phyloP scores from a whole-genome alignment of 2,329 filamentous ascomycete genomes.

The Corniculantispora saksenae region DNA sequence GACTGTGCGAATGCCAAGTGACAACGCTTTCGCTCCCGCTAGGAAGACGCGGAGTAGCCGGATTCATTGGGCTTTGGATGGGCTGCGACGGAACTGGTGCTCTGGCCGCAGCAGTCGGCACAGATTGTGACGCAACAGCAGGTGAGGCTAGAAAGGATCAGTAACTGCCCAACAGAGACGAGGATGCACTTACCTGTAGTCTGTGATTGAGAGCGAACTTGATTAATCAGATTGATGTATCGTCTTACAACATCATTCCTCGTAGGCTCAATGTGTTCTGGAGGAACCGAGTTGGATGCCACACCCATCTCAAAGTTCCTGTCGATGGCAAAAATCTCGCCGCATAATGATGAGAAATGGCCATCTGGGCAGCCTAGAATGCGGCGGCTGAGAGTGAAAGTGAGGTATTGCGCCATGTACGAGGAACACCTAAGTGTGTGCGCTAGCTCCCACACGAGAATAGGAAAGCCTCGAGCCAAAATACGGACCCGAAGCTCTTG shows the following conservation, averaged over 20 bases:
- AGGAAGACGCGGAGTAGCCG: too few species aligned
- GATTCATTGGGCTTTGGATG: too few species aligned
- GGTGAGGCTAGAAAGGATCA: background rate
- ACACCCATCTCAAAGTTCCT: constrained; percentile 24
- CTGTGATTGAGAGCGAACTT: background rate
- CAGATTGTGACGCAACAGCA: too few species aligned
- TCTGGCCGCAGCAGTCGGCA: too few species aligned
- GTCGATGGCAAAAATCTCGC: constrained; percentile 29
- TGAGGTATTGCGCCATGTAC: constrained; percentile 25
- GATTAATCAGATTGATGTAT: background rate
- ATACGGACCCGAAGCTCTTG: constrained; percentile 18
- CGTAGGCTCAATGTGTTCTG: background rate
- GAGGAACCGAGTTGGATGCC: background rate
- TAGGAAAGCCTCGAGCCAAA: constrained; percentile 28
- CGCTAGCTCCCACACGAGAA: constrained; percentile 30
- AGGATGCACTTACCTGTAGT: background rate
- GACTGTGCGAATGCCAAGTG: too few species aligned
- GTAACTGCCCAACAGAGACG: background rate
- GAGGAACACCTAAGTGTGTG: constrained; percentile 30
- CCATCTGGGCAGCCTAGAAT: constrained; percentile 28
- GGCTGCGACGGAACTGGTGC: too few species aligned
- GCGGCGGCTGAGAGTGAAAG: constrained; percentile 34
- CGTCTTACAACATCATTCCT: background rate
- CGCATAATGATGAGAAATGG: constrained; percentile 22
- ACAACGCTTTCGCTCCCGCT: too few species aligned